Conservation (phyloP, 176 grass and related monocot species). For the Pharus latifolius region DNA sequence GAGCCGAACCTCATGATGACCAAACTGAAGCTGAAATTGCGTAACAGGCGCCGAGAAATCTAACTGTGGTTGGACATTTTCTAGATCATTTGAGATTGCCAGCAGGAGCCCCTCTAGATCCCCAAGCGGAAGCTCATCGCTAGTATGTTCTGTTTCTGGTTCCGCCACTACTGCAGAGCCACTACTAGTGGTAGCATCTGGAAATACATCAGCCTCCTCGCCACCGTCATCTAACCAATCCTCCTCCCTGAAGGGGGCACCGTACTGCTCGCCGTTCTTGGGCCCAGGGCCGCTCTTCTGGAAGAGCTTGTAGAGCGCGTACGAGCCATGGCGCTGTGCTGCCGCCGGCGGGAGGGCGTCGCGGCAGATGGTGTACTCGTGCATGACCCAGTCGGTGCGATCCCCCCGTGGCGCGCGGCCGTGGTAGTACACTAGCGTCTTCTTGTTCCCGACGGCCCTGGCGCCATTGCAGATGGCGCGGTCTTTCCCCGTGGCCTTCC, state of each 20-base stretch:
- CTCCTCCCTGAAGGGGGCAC: constrained; percentile 83
- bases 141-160: not conserved
- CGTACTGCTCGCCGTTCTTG: constrained; percentile 97
- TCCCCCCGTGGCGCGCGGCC: constrained; percentile 74
- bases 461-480: constrained; percentile 34
- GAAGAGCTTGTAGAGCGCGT: constrained; percentile 91
- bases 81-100: constrained; percentile 36
- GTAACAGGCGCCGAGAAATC: constrained; percentile 10
- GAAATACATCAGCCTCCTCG: constrained; percentile 2
- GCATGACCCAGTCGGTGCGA: constrained; percentile 87
- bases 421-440: constrained; percentile 80
- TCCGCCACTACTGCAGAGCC: not conserved
- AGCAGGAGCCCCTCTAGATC: constrained; percentile 56
- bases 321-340: constrained; percentile 32
- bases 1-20: too few relatives aligned
- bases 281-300: constrained; percentile 85
- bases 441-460: constrained; percentile 57
- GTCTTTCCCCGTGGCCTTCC: constrained; percentile 89
- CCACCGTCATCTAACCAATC: constrained; percentile 59
- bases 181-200: not conserved
- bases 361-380: constrained; percentile 72
- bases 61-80: not conserved
- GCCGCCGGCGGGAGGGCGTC: constrained; percentile 33
- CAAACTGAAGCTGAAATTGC: too few relatives aligned
- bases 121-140: constrained; percentile 15